A percentile compares a stretch with the other conserved stretches of the same genome.
Conservation (phyloP, 2,329 filamentous ascomycete genomes). For the Iodosphaeria phyllophila region DNA sequence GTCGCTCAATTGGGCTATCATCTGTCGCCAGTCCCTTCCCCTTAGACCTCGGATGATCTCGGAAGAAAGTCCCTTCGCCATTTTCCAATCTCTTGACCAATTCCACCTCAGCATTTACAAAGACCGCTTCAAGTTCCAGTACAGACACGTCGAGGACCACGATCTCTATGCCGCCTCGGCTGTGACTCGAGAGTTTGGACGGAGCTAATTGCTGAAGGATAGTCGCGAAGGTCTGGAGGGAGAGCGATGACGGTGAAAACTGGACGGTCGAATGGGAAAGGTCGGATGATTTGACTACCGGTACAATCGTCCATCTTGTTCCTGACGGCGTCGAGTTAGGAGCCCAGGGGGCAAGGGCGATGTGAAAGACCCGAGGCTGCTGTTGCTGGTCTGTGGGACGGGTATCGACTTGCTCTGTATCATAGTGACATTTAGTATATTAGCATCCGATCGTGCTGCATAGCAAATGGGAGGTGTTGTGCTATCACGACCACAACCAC, state of each 20-base stretch:
- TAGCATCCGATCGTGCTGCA: neutral
- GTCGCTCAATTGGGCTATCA: slow-evolving; percentile 30
- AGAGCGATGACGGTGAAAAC: slow-evolving; percentile 53
- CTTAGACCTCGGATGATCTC: slow-evolving; percentile 28
- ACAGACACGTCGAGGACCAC: slow-evolving; percentile 65
- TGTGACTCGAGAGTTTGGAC: slow-evolving; percentile 53
- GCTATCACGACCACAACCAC: neutral
- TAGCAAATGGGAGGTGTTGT: neutral
- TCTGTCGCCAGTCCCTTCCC: slow-evolving; percentile 13
- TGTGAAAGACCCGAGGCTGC: no score
- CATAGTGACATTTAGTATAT: slow-evolving; percentile 9
- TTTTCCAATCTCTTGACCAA: slow-evolving; percentile 64
- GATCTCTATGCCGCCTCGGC: slow-evolving; percentile 67
- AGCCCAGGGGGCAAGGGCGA: slow-evolving; percentile 59
- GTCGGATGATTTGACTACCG: slow-evolving; percentile 44
- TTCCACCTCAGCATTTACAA: slow-evolving; percentile 69
- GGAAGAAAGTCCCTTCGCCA: slow-evolving; percentile 66
- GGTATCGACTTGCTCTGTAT: slow-evolving; percentile 13
- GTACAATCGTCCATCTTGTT: slow-evolving; percentile 69
- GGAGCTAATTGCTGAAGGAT: slow-evolving; percentile 55
- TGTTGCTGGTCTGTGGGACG: no score
- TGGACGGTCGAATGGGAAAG: slow-evolving; percentile 63
- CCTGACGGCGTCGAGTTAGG: slow-evolving; percentile 39
- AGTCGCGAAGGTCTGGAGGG: slow-evolving; percentile 63
- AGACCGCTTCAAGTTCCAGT: slow-evolving; percentile 65